Base-by-base conservation (phyloP, 805 yeast species). In the Monosporozyma solicola region DNA sequence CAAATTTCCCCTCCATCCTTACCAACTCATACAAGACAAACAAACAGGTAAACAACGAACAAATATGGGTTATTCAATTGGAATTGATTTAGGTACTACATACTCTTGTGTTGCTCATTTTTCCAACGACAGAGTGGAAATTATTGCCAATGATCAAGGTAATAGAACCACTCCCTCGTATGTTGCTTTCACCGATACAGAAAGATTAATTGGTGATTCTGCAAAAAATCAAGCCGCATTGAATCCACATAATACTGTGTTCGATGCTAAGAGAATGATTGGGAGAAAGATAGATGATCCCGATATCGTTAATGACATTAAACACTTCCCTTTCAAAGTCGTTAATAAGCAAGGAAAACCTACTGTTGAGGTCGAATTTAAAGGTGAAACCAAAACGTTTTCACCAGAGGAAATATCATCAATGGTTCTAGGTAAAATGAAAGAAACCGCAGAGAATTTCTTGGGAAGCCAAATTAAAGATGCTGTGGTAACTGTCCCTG, bases 181-280 rank as follows among this genome's bases (percentile, higher is more conserved):
- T 71, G 97, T 91, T 54, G 96, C 96, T 43, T 90, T 90, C 78
- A 87, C 96, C 51, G 94, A 86, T 62, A 81, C 86, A 53, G 97
- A 90, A 79, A 84, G 97, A 76, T 79, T 89, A 66, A 87, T 89
- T 68, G 97, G 97, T 76, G 97, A 89, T 72, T 92, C 97, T 61
- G 97, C 97, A 60, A 91, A 90, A 84, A 90, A 91, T 76, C 97
- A 90, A 77, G 97, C 97, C 58, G 91, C 96, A 53, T 82, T 90
- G 71, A 90, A 90, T 78, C 96, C 95, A 59, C 70, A 76, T 54
- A 91, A 91, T 80, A 91, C 97, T 58, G 89, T 91, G 55, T 87
- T 86, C 67, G 94, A 87, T 69, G 89, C 89, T 58, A 90, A 90
- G 82, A 87, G 97, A 78, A 79, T 90, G 67, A 91, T 90, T 69